phyloP scores from a whole-genome alignment of 495 filamentous ascomycete genomes.

The Lophiotrema nucula region DNA sequence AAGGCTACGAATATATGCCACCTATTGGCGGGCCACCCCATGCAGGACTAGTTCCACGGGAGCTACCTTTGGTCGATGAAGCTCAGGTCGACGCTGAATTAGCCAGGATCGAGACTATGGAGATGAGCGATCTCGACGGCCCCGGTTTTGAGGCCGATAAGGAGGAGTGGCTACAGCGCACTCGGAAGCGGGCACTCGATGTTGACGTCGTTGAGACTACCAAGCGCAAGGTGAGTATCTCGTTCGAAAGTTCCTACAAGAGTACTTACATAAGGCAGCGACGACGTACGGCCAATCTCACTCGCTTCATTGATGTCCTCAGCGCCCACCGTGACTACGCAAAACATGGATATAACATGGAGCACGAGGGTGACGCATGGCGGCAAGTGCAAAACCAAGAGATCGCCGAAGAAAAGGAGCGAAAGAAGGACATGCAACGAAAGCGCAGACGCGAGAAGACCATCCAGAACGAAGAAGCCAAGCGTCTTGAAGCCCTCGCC shows the following conservation, averaged over 20 bases:
- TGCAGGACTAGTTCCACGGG: conserved; percentile 45
- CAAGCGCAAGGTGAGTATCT: conserved; percentile 37
- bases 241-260: background rate
- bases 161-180: conserved; percentile 52
- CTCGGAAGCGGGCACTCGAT: conserved; percentile 54
- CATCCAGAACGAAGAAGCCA: conserved; percentile 78
- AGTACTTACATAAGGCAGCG: conserved; percentile 45
- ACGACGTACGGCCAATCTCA: conserved; percentile 52
- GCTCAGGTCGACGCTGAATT: conserved; percentile 65
- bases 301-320: conserved; percentile 53
- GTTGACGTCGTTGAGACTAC: conserved; percentile 24
- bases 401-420: conserved; percentile 92
- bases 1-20: conserved; percentile 17
- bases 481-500: conserved; percentile 75
- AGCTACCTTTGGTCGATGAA: conserved; percentile 49
- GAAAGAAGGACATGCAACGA: conserved; percentile 99
- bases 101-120: conserved; percentile 63
- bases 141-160: conserved; percentile 61
- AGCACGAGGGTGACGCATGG: conserved; percentile 66
- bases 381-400: conserved; percentile 86
- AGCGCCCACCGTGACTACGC: conserved; percentile 54
- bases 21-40: conserved; percentile 43
- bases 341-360: conserved; percentile 53
- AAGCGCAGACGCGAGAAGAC: conserved; percentile 97
- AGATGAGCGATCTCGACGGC: conserved; percentile 65